Evolutionary conservation across 2,329 filamentous ascomycete species (phyloP).

Genomic region (Diaporthe batatas): DNA sequence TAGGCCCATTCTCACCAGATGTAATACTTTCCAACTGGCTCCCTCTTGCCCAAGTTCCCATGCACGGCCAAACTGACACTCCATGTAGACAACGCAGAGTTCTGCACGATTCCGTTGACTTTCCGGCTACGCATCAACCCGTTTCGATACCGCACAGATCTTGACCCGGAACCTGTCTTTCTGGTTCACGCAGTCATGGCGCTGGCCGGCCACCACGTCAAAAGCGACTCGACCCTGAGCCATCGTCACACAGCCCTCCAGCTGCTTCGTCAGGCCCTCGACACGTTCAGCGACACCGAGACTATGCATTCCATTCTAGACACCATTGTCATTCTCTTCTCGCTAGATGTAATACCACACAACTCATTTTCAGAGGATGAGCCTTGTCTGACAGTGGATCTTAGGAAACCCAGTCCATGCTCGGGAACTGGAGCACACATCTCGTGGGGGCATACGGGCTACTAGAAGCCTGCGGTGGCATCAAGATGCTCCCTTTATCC

Average conservation of each 20-base stretch:
- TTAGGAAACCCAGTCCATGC: slow-evolving; percentile 1
- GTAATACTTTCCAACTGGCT: background rate
- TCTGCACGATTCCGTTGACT: slow-evolving; percentile 1
- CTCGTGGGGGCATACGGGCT: background rate
- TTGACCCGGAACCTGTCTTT: slow-evolving; percentile 1
- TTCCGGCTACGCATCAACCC: background rate
- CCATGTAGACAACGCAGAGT: slow-evolving; percentile 2
- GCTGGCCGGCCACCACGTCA: slow-evolving; percentile 1
- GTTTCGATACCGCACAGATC: background rate
- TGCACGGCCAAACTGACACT: background rate
- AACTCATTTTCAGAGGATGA: background rate
- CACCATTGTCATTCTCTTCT: background rate
- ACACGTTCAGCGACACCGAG: background rate
- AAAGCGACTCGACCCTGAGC: background rate
- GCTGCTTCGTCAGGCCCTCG: background rate
- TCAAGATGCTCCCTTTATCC: background rate
- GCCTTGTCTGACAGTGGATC: background rate
- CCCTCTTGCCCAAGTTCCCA: background rate
- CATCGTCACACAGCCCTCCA: background rate
- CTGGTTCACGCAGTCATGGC: slow-evolving; percentile 3
- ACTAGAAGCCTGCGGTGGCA: slow-evolving; percentile 1
- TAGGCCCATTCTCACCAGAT: background rate
- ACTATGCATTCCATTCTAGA: background rate
- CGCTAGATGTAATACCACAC: background rate
- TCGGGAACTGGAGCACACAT: slow-evolving; percentile 4